These are phyloP conservation scores for Boletus insuetus DNA, from an alignment of 768 basidiomycete genomes.

Conservation along the genomic window DNA sequence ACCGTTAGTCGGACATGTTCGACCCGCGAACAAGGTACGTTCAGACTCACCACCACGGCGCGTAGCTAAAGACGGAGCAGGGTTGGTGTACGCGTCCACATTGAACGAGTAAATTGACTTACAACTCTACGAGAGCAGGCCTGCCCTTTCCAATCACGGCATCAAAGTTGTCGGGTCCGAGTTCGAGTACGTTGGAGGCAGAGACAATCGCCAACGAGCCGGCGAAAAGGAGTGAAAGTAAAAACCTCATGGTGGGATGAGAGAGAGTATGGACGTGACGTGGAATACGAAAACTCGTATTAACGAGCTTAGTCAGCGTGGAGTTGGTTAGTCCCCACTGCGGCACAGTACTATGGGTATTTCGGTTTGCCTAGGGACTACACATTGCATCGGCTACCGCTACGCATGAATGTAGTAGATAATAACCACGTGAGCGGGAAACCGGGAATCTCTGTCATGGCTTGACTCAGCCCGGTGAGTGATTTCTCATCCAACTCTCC, in stretches of 20 bases:
- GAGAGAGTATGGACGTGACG: constrained; percentile 25
- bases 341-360: no score
- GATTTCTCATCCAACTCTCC: constrained; percentile 26
- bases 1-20: background rate
- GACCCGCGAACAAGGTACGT: background rate
- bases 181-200: constrained; percentile 84
- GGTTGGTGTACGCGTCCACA: background rate
- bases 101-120: constrained; percentile 33
- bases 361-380: no score
- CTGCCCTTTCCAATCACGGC: constrained; percentile 70
- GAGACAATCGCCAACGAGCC: constrained; percentile 51
- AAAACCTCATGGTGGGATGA: constrained; percentile 52
- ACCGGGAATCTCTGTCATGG: no score
- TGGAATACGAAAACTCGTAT: constrained; percentile 16
- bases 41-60: constrained; percentile 78
- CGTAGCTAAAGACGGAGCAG: constrained; percentile 51
- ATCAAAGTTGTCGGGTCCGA: constrained; percentile 75
- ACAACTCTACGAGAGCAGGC: constrained; percentile 91
- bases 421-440: no score
- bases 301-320: constrained; percentile 23
- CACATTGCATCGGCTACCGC: no score
- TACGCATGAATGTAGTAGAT: no score
- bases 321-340: no score
- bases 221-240: constrained; percentile 53
- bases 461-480: constrained; percentile 3